Base-by-base conservation (phyloP, 495 filamentous ascomycete genomes). In the Penicillium subrubescens region DNA sequence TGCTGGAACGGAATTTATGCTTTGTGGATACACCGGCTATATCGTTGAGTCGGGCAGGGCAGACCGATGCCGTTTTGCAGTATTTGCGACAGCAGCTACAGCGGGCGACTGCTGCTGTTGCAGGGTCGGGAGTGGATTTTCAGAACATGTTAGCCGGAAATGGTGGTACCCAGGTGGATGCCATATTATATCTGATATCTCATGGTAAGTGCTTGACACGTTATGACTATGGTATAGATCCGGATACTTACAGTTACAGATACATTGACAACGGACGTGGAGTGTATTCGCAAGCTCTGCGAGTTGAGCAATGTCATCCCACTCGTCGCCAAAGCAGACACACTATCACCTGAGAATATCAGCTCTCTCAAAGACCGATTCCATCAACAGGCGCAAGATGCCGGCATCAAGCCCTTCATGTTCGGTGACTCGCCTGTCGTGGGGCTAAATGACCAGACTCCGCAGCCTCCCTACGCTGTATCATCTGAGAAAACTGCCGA, bases 11-110 rank as follows among this genome's bases (percentile, higher is more conserved):
- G 34, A 99, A 99, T 77, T 69, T 99, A 11, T 97, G 93, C 72
- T 99, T 99, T 73, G 89, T 97, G 59, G 95, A 99, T 80, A 96
- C 93, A 11, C 88, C 90, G 27, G 87, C 90, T n/a, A 91, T 88
- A 75, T 84, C 84, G 17, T 82, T 85, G 43, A 89, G 88, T 48
- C 87, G 85, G 68, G 71, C 87, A 60, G 88, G 87, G 56, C 87
- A 88, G 50, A 91, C 90, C 39, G 86, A 90, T 41, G 80, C 83
- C 17, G 87, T 96, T 21, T 72, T 90, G 17, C 76, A 89, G 62
- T 97, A 97, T 72, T 85, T 97, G 27, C 87, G 92, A 65, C 82
- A 84, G 33, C 90, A 95, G 65, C 77, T 96, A 31, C 80, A 83
- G 61, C 89, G 87, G 58, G 88, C 87, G 37, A 84, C 83, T 11